phyloP scores from a whole-genome alignment of 257 asterid genomes.

The Knoxia roxburghii region DNA sequence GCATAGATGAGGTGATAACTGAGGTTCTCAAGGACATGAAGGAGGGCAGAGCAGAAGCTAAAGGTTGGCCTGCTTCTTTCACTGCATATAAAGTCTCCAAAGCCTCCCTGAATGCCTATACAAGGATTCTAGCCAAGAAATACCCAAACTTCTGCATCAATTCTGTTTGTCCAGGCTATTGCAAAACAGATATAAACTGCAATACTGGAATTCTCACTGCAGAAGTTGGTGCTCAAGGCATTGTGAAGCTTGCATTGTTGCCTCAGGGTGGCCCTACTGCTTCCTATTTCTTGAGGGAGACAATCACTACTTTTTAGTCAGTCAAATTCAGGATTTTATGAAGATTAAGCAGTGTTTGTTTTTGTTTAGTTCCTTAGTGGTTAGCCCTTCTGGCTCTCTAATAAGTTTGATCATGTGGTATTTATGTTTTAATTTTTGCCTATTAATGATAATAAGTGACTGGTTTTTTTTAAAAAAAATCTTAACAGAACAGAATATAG shows the following conservation, averaged over 20 bases:
- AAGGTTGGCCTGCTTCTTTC: constrained; percentile 23
- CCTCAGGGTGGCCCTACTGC: constrained; percentile 30
- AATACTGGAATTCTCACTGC: constrained; percentile 12
- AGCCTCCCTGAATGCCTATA: constrained; percentile 27
- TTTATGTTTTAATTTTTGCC: too few relatives aligned
- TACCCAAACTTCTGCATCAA: constrained; percentile 21
- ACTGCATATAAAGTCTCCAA: constrained; percentile 33
- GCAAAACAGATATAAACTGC: constrained; percentile 20
- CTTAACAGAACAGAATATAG: too few relatives aligned
- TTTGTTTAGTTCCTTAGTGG: neutral
- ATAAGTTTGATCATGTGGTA: too few relatives aligned
- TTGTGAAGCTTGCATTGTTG: constrained; percentile 18
- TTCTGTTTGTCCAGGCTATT: constrained; percentile 24
- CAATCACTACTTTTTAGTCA: neutral
- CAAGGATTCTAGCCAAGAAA: constrained; percentile 24
- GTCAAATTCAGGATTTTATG: neutral
- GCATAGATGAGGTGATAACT: constrained; percentile 17
- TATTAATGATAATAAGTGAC: too few relatives aligned
- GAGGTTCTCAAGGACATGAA: constrained; percentile 14
- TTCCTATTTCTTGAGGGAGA: constrained; percentile 8
- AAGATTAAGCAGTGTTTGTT: neutral
- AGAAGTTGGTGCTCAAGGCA: constrained; percentile 22
- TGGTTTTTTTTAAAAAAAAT: too few relatives aligned
- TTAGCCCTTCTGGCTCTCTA: neutral
- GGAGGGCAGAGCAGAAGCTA: constrained; percentile 15